A percentile compares a stretch with the other conserved stretches of the same genome.
phyloP scores from a whole-genome alignment of 805 yeast species.

The Yarrowia keelungensis region DNA sequence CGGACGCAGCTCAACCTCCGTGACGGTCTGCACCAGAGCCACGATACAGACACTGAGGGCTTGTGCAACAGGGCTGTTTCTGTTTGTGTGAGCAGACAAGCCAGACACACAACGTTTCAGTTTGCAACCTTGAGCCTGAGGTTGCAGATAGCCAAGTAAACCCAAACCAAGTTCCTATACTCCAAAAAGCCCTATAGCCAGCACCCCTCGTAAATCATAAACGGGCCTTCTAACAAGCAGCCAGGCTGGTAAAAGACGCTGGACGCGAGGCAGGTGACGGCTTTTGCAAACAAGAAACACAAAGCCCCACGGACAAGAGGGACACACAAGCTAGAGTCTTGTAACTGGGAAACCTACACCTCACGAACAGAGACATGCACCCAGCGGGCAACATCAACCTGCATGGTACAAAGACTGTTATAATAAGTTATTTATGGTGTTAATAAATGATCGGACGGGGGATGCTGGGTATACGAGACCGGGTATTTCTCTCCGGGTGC shows the following conservation, averaged over 20 bases:
- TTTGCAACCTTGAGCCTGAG: constrained; percentile 9
- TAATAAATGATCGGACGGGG: constrained; percentile 22
- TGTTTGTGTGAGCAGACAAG: not conserved
- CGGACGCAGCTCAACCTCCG: not conserved
- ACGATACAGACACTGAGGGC: not conserved
- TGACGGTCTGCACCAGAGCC: not conserved
- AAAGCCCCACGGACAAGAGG: not conserved
- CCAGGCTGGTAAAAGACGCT: not conserved
- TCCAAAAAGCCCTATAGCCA: not conserved
- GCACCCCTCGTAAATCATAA: too few relatives aligned
- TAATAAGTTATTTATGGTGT: constrained; percentile 12
- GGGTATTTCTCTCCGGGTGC: not conserved
- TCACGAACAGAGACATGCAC: not conserved
- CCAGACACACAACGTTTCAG: constrained; percentile 7
- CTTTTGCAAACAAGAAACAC: not conserved
- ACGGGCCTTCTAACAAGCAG: not conserved
- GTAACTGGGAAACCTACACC: too few relatives aligned
- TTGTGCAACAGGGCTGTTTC: not conserved
- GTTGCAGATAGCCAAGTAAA: constrained; percentile 7
- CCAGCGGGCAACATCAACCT: not conserved
- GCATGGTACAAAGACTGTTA: constrained; percentile 6
- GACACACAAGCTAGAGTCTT: too few relatives aligned
- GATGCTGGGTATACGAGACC: constrained; percentile 5
- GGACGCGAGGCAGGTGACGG: not conserved
- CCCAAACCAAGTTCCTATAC: not conserved